These are phyloP conservation scores for Fistulinella cinereoalba DNA, from an alignment of 1,284 basidiomycete genomes.

Conservation along the genomic window DNA sequence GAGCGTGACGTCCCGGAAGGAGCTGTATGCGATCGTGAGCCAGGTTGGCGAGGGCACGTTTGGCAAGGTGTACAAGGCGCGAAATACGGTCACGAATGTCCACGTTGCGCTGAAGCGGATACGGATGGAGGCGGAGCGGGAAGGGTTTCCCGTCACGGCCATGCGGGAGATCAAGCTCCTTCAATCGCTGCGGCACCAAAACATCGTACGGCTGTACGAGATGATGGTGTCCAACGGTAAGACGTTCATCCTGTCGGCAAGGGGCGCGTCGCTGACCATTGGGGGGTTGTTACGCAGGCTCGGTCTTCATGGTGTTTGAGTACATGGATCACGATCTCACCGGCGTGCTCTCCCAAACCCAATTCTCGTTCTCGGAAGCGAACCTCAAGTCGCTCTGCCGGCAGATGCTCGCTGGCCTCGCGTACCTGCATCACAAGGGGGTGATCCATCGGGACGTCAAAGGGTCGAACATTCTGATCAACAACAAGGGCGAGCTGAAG, in stretches of 20 bases:
- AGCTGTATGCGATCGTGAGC: constrained; percentile 84
- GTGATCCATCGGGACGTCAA: constrained; percentile 99
- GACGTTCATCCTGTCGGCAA: too few relatives aligned
- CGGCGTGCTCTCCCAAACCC: constrained; percentile 89
- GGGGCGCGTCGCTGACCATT: too few relatives aligned
- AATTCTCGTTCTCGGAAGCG: constrained; percentile 79
- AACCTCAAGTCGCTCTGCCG: constrained; percentile 94
- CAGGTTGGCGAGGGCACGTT: constrained; percentile 99
- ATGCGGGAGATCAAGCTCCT: constrained; percentile 99
- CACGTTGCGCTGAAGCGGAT: constrained; percentile 96
- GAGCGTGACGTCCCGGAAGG: constrained; percentile 39
- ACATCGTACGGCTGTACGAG: constrained; percentile 88
- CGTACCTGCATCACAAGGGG: constrained; percentile 91
- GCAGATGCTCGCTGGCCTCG: constrained; percentile 92
- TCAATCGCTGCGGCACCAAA: constrained; percentile 86
- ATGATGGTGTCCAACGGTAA: constrained; percentile 98
- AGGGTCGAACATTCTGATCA: constrained; percentile 96
- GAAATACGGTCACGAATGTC: constrained; percentile 70
- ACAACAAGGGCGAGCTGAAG: constrained; percentile 90
- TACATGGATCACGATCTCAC: constrained; percentile 99
- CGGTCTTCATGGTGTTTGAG: constrained; percentile 99
- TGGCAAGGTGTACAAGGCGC: constrained; percentile 98
- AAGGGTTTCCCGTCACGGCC: constrained; percentile 98
- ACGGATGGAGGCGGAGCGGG: constrained; percentile 95
- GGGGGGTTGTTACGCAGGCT: constrained; percentile 62